Conservation (phyloP, 192 early-diverging fungal species). For the Gryganskiella cystojenkinii region DNA sequence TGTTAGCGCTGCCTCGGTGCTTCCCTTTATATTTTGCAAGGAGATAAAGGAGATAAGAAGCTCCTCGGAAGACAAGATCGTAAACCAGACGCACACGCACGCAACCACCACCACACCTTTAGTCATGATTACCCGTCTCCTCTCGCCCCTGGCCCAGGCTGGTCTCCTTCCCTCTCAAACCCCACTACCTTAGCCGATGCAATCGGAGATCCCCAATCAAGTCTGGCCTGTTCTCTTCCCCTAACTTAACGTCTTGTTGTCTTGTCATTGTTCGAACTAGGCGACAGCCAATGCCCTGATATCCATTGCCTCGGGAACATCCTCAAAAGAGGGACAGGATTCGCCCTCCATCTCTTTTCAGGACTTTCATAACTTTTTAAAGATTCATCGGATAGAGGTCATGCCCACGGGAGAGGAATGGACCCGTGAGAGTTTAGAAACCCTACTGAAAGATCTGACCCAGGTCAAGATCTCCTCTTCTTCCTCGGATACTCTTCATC, state of each 20-base stretch:
- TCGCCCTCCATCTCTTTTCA: constrained; percentile 50
- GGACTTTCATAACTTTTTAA: constrained; percentile 50
- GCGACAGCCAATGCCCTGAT: constrained; percentile 43
- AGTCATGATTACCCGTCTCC: no score
- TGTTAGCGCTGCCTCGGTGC: no score
- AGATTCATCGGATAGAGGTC: constrained; percentile 52
- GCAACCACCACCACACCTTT: no score
- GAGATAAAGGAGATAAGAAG: no score
- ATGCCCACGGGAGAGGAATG: constrained; percentile 43
- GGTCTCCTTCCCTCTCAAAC: no score
- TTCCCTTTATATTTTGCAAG: no score
- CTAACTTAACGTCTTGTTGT: not conserved
- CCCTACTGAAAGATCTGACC: constrained; percentile 32
- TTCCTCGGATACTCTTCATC: constrained; percentile 41
- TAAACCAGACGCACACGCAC: no score
- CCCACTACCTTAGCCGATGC: no score
- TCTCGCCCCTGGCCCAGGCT: no score
- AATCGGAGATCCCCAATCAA: not conserved
- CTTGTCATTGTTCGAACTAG: constrained; percentile 2
- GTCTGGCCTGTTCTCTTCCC: not conserved
- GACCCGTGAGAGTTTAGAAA: constrained; percentile 39
- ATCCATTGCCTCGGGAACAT: constrained; percentile 37
- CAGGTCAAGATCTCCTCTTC: constrained; percentile 30
- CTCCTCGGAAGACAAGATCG: no score
- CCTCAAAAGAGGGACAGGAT: constrained; percentile 29